phyloP scores from a whole-genome alignment of 108 stramenopile genomes.

The Fistulifera pelliculosa region DNA sequence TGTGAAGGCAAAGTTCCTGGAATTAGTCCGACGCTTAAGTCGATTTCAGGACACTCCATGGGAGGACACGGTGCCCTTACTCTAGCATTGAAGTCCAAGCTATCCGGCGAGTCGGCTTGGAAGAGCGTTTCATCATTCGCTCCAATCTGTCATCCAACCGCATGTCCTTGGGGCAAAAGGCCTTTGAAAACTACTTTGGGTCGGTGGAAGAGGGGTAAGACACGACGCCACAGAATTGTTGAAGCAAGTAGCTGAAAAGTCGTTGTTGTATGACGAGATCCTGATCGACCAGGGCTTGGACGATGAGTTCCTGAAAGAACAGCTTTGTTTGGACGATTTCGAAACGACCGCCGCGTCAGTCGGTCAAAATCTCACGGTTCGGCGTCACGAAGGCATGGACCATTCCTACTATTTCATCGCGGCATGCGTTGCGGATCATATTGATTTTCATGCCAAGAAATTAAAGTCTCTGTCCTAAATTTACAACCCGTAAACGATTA shows the following conservation, averaged over 20 bases:
- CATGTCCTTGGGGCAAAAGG: slow-evolving; percentile 96
- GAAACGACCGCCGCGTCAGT: slow-evolving; percentile 43
- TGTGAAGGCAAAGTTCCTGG: slow-evolving; percentile 41
- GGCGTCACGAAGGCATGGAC: slow-evolving; percentile 85
- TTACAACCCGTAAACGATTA: too few species aligned
- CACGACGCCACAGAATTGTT: slow-evolving; percentile 89
- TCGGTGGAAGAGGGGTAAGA: slow-evolving; percentile 61
- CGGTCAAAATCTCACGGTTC: slow-evolving; percentile 62
- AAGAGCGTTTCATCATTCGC: slow-evolving; percentile 82
- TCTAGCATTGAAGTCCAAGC: slow-evolving; percentile 53
- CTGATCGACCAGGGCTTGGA: slow-evolving; percentile 70
- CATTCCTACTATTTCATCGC: slow-evolving; percentile 91
- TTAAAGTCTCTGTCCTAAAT: neutral
- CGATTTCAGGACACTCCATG: slow-evolving; percentile 91
- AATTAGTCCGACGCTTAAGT: slow-evolving; percentile 37
- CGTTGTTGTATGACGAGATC: slow-evolving; percentile 50
- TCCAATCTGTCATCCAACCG: slow-evolving; percentile 92
- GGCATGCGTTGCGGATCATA: slow-evolving; percentile 79
- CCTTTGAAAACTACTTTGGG: slow-evolving; percentile 90
- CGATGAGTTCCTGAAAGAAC: slow-evolving; percentile 54
- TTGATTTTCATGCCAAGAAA: slow-evolving; percentile 65
- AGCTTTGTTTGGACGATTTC: slow-evolving; percentile 25
- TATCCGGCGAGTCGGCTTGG: slow-evolving; percentile 26
- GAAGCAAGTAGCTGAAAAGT: slow-evolving; percentile 7
- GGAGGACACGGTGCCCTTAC: slow-evolving; percentile 91